Base-by-base conservation (phyloP, 2,329 filamentous ascomycete genomes). In the Fonsecaea nubica region DNA sequence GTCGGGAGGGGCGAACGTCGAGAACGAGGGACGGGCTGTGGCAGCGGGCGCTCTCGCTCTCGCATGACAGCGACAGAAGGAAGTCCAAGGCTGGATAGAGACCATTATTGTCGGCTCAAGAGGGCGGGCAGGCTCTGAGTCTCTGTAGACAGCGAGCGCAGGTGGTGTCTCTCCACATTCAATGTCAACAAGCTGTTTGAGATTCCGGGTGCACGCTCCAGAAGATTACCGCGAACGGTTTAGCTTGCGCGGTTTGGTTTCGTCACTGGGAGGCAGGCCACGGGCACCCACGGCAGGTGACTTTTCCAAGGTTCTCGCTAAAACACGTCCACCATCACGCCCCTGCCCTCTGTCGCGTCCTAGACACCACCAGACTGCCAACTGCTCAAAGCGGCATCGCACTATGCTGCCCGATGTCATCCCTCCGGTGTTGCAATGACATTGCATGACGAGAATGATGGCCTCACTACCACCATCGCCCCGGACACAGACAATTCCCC, bases 41-140 rank as follows among this genome's bases (percentile, higher is more conserved):
- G 65, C 54, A 54, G 65, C 35, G 38, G 50, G 38, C 30, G 67
- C 48, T 63, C 62, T 67, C 65, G 79, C 75, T 76, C 78, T 76
- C 78, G 78, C 77, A 78, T 82, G 75, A 81, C 63, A 61, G 65
- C 68, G 63, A 82, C 77, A 75, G 45, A 53, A 35, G 35, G 55
- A 63, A 65, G 13, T 62, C 63, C 63, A 36, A 58, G 36, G 12
- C 30, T 32, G 7, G 13, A 33, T 12, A 36, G 42, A 45, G 62
- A 53, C 18, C 45, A 53, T 61, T 33, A 52, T 64, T 35, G 55
- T 53, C 10, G 15, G 30, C 38, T 45, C 18, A 59, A 45, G 55
- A 54, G 30, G 38, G 55, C 32, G 36, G 10, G 30, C 32, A 58
- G 18, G 45, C 25, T 30, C 42, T 61, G 25, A 13, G 12, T 35